Evolutionary conservation across 2,329 filamentous ascomycete species (phyloP).

Genomic region (Pseudofabraea citricarpa): DNA sequence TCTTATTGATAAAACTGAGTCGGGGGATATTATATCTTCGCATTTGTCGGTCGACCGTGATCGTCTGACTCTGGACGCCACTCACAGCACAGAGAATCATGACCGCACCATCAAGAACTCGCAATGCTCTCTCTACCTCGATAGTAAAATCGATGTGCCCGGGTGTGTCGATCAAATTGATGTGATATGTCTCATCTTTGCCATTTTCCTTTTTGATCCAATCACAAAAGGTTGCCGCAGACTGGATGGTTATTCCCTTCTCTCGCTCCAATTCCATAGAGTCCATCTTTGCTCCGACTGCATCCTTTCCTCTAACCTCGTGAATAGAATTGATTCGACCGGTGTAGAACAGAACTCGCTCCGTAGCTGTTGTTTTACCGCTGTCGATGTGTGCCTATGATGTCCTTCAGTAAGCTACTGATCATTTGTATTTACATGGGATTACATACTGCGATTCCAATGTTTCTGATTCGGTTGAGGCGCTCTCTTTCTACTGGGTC

Average conservation of each 20-base stretch:
- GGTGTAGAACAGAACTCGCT: constrained; percentile 97
- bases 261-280: constrained; percentile 98
- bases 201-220: constrained; percentile 86
- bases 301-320: constrained; percentile 91
- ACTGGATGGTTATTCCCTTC: constrained; percentile 98
- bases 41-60: constrained; percentile 98
- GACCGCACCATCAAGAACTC: constrained; percentile 92
- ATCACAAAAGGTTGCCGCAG: constrained; percentile 94
- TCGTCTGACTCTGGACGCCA: constrained; percentile 95
- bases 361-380: constrained; percentile 94
- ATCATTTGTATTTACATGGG: constrained; percentile 1
- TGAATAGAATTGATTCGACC: constrained; percentile 96
- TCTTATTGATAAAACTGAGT: constrained; percentile 98
- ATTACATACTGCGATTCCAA: constrained; percentile 82
- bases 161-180: constrained; percentile 98
- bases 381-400: constrained; percentile 91
- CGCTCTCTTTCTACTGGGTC: constrained; percentile 69
- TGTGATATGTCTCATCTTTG: constrained; percentile 86
- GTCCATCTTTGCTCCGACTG: constrained; percentile 98
- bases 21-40: constrained; percentile 94
- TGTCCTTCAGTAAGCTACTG: constrained; percentile 5
- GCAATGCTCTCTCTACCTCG: constrained; percentile 90
- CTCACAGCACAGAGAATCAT: constrained; percentile 98
- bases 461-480: constrained; percentile 82
- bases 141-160: constrained; percentile 99